Conservation (phyloP, 228 moss, liverwort and hornwort genomes). For the Sphagnum fallax region DNA sequence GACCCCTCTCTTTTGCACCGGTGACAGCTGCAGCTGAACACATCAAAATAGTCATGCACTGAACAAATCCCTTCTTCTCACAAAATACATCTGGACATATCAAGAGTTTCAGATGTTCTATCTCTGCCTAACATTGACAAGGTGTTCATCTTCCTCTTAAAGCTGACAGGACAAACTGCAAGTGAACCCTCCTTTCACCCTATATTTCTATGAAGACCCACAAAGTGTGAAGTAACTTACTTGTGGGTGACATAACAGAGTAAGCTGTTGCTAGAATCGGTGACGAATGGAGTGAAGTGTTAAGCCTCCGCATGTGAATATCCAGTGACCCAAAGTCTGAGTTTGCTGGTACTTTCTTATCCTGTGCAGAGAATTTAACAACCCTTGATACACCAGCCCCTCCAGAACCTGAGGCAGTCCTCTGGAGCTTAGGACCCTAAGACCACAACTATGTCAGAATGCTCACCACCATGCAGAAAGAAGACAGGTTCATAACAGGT, state of each 20-base stretch:
- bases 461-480: too few relatives aligned
- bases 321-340: constrained; percentile 1
- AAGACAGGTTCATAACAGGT: too few relatives aligned
- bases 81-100: background rate
- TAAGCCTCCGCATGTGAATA: constrained; percentile 15
- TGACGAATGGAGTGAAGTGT: constrained; percentile 15
- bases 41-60: background rate
- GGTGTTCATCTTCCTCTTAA: background rate
- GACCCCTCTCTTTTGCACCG: constrained; percentile 3
- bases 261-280: constrained; percentile 15
- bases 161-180: background rate
- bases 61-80: background rate
- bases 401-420: constrained; percentile 10
- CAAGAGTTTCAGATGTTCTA: background rate
- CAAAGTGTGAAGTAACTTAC: constrained; percentile 1
- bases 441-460: too few relatives aligned
- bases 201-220: background rate
- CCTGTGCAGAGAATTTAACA: constrained; percentile 2
- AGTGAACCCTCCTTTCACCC: background rate
- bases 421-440: constrained; percentile 8
- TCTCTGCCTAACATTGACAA: background rate
- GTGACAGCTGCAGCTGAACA: constrained; percentile 7
- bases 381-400: background rate
- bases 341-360: background rate
- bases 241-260: constrained; percentile 13